Evolutionary conservation across 2,329 filamentous ascomycete species (phyloP), one percentile per base, ranked within the genome.

Genomic region (Pochonia chlamydosporia): DNA sequence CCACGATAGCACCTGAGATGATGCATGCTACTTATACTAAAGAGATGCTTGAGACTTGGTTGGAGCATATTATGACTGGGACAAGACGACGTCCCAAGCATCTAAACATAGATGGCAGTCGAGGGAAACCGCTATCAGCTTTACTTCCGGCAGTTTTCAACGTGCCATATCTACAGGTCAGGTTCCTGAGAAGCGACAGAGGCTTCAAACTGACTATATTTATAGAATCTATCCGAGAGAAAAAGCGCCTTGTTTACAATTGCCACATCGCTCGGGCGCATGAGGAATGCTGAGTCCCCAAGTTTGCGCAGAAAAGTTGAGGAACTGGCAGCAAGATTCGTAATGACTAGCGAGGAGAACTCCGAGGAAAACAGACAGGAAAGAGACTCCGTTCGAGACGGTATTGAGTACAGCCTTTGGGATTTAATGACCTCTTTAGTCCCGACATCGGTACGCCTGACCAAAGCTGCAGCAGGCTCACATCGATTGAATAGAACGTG

Each of bases 101-200:
- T 1, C 49, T 65, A 5, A 50, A 46, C 1, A 16, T 48, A 5
- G 47, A 54, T 2, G 48, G 47, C n/a, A 54, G 39, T 10, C 36
- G 50, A 14, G 36, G 52, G 3, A 50, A 52, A 11, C 56, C 61
- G 7, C 53, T 70, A 9, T 51, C 52, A 2, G 48, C 47, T 3
- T 40, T 70, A 5, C 57, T 58, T 4, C 68, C 68, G 0, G 63
- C 63, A 14, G 63, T 69, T 14, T 69, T 70, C 24, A 53, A 68
- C 43, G 54, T 64, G 23, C 52, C 56, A 14, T 67, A 68, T 54
- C 54, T 69, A 11, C 59, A 60, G 52, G 68, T 68, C 55, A 30
- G 48, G 14, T 6, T 20, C 16, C 5, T 3, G 10, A n/a, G 20
- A 11, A 1, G 11, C 6, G 7, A 14, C 5, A 9, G 10, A 7